phyloP scores from a whole-genome alignment of 1,284 basidiomycete species.

The Pseudozyma sp. region DNA sequence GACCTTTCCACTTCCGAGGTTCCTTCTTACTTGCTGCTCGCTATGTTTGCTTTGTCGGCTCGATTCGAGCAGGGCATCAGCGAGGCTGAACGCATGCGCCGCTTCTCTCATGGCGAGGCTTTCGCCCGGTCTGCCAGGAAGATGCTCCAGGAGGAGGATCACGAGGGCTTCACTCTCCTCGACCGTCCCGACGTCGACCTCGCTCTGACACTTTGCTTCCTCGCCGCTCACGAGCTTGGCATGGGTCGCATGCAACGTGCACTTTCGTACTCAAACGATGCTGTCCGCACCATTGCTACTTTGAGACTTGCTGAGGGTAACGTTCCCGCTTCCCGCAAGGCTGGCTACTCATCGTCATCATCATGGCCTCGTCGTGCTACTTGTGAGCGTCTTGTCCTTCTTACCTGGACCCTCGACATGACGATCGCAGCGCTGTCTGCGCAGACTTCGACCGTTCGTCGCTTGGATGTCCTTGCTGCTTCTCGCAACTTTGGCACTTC shows the following conservation, averaged over 20 bases:
- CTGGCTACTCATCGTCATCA: constrained; percentile 24
- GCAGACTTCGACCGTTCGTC: constrained; percentile 37
- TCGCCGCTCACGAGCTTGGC: constrained; percentile 70
- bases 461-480: constrained; percentile 38
- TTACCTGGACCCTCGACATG: constrained; percentile 52
- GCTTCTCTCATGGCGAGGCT: constrained; percentile 45
- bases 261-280: constrained; percentile 67
- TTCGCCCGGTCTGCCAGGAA: constrained; percentile 52
- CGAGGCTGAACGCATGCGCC: constrained; percentile 40
- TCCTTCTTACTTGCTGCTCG: constrained; percentile 70
- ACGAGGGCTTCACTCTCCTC: constrained; percentile 44
- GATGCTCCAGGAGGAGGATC: constrained; percentile 56
- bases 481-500: constrained; percentile 60
- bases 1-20: constrained; percentile 70
- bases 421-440: constrained; percentile 35
- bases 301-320: constrained; percentile 41
- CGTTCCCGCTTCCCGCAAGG: constrained; percentile 31
- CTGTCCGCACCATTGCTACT: constrained; percentile 35
- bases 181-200: constrained; percentile 68
- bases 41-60: constrained; percentile 70
- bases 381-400: constrained; percentile 46
- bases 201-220: constrained; percentile 68
- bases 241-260: constrained; percentile 68
- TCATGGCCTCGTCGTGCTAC: constrained; percentile 41
- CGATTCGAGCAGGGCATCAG: constrained; percentile 67